Evolutionary conservation across 441 rosid genomes (phyloP).

Genomic region (Gossypium trilobum): DNA sequence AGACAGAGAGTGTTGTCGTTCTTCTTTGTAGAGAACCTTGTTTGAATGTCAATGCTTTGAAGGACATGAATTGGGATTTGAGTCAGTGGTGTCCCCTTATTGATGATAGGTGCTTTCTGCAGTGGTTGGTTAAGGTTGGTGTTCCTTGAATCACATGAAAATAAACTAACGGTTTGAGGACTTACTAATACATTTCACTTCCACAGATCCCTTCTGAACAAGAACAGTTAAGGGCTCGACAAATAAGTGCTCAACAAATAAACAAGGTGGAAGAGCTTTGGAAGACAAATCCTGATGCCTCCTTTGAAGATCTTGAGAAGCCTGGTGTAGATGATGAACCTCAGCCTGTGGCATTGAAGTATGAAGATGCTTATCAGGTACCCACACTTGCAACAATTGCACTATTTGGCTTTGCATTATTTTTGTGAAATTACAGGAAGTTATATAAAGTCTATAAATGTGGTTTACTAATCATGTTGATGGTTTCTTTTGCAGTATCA

Average conservation of each 20-base stretch:
- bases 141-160: constrained; percentile 3
- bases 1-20: constrained; percentile 95
- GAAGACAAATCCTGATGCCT: constrained; percentile 95
- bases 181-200: constrained; percentile 21
- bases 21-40: constrained; percentile 98
- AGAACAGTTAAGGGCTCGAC: constrained; percentile 98
- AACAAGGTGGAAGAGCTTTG: constrained; percentile 97
- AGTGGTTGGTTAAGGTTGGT: constrained; percentile 97
- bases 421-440: not conserved
- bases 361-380: constrained; percentile 99
- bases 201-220: constrained; percentile 91
- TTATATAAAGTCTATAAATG: not conserved
- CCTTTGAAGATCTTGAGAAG: constrained; percentile 97
- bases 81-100: constrained; percentile 99
- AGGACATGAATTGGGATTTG: constrained; percentile 99
- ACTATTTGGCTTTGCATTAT: not conserved
- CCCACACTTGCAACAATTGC: constrained; percentile 13
- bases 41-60: constrained; percentile 89
- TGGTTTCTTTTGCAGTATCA: constrained; percentile 66
- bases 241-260: constrained; percentile 96
- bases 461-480: constrained; percentile 17
- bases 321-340: constrained; percentile 99
- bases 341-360: constrained; percentile 80
- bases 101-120: constrained; percentile 95
- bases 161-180: constrained; percentile 10